A percentile compares a stretch with the other conserved stretches of the same genome.
phyloP scores from a whole-genome alignment of 495 filamentous ascomycete species.

The Tuber melanosporum region DNA sequence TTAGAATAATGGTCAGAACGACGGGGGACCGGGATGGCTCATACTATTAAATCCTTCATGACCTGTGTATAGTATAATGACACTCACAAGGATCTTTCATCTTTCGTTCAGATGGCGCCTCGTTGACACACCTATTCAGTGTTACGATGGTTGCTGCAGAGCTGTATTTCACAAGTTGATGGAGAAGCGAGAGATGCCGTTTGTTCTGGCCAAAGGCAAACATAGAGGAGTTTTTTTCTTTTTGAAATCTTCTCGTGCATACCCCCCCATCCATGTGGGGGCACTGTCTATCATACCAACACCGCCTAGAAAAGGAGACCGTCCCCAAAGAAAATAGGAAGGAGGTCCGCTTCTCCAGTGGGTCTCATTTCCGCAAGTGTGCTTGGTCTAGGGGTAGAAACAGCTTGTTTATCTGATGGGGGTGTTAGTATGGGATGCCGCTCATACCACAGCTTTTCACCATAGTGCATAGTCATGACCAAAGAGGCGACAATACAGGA shows the following conservation, averaged over 20 bases:
- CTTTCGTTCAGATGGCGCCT: neutral
- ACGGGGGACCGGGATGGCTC: neutral
- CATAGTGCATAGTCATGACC: no score
- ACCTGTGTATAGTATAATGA: neutral
- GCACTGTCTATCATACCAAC: neutral
- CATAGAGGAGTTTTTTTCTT: neutral
- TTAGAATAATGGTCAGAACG: neutral
- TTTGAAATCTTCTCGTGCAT: neutral
- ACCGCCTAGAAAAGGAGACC: no score
- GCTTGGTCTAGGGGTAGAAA: no score
- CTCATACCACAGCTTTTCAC: neutral
- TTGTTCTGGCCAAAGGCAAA: neutral
- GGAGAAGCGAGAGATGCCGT: neutral
- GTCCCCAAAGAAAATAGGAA: no score
- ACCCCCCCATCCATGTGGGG: neutral
- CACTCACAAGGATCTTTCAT: neutral
- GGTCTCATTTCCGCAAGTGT: no score
- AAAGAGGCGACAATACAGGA: no score
- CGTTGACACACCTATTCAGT: neutral
- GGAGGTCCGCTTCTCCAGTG: no score
- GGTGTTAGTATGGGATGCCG: no score
- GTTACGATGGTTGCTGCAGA: neutral
- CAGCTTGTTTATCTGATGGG: no score
- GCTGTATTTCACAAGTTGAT: neutral
- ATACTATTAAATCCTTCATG: neutral